Percentiles rank a stretch among this genome's conserved stretches.
Evolutionary conservation across 2,329 filamentous ascomycete genomes (phyloP).

Genomic region (Zopfia rhizophila): DNA sequence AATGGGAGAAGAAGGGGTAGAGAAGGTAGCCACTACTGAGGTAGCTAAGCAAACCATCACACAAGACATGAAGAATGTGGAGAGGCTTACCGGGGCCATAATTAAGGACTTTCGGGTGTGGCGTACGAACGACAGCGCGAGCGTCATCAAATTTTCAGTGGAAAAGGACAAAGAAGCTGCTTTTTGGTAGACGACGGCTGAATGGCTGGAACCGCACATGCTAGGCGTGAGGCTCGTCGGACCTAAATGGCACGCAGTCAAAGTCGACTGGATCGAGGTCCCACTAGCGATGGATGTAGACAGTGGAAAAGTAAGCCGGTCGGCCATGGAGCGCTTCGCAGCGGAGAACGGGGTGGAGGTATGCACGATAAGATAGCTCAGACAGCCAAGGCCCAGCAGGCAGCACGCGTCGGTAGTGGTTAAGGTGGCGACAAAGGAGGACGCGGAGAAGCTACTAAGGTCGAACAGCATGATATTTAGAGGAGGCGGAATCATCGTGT

Average conservation of each 20-base stretch:
- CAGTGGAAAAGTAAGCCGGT: constrained; percentile 17
- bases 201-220: constrained; percentile 23
- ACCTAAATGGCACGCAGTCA: constrained; percentile 23
- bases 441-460: constrained; percentile 21
- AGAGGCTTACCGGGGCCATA: constrained; percentile 13
- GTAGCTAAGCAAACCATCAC: constrained; percentile 16
- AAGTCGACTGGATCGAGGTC: constrained; percentile 25
- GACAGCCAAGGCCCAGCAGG: constrained; percentile 15
- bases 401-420: constrained; percentile 19
- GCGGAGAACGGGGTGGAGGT: constrained; percentile 20
- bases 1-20: constrained; percentile 6
- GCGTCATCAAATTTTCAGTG: constrained; percentile 25
- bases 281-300: constrained; percentile 21
- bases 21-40: constrained; percentile 18
- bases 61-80: constrained; percentile 18
- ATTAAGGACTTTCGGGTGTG: constrained; percentile 20
- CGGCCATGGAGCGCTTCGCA: constrained; percentile 17
- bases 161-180: constrained; percentile 25
- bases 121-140: constrained; percentile 17
- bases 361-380: constrained; percentile 16
- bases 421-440: constrained; percentile 21
- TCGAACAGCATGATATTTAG: constrained; percentile 20
- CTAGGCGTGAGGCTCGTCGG: constrained; percentile 22
- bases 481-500: constrained; percentile 10
- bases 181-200: constrained; percentile 21